Evolutionary conservation across 805 yeast species (phyloP).

Genomic region (Yarrowia porcina): DNA sequence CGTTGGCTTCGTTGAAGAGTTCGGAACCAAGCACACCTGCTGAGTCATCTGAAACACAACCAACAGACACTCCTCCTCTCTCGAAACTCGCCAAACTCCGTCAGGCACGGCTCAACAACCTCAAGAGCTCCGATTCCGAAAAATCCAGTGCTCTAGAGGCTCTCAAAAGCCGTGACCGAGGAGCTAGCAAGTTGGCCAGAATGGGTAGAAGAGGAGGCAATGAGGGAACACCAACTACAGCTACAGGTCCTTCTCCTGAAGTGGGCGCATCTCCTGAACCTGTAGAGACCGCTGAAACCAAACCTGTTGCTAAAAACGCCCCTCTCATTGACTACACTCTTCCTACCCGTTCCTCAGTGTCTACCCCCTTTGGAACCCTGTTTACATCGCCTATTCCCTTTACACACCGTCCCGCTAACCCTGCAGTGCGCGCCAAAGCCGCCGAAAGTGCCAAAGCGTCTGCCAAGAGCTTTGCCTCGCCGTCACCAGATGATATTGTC

Average conservation of each 20-base stretch:
- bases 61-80: not conserved
- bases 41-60: too few relatives aligned
- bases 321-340: not conserved
- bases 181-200: not conserved
- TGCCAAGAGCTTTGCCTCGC: slow-evolving; percentile 46
- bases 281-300: too few relatives aligned
- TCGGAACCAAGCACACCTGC: too few relatives aligned
- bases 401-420: slow-evolving; percentile 22
- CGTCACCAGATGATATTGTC: slow-evolving; percentile 81
- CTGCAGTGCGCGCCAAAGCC: slow-evolving; percentile 10
- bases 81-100: not conserved
- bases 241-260: too few relatives aligned
- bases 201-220: not conserved
- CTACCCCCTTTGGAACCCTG: slow-evolving; percentile 4
- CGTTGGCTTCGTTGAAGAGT: not conserved
- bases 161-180: not conserved
- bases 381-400: not conserved
- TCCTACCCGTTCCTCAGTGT: not conserved
- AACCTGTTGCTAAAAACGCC: too few relatives aligned
- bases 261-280: too few relatives aligned
- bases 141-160: not conserved
- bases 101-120: not conserved
- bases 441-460: not conserved
- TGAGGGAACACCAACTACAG: not conserved
- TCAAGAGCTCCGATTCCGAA: not conserved